Percentiles rank a stretch among this genome's conserved stretches.
phyloP scores from a whole-genome alignment of 768 basidiomycete species.

The Leccinum fibrillosum region DNA sequence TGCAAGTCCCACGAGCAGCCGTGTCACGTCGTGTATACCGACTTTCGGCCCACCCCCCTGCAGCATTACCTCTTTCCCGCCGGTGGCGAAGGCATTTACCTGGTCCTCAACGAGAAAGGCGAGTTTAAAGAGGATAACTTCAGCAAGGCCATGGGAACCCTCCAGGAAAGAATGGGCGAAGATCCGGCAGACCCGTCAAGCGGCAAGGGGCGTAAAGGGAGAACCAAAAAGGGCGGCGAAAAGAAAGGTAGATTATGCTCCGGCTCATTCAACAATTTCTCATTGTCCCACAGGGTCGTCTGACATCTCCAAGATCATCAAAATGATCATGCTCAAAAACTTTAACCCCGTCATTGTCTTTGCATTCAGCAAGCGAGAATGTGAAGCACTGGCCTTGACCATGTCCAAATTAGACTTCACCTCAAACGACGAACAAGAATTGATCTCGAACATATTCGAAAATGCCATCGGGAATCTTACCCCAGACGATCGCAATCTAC shows the following conservation, averaged over 20 bases:
- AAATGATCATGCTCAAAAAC: conserved; percentile 97
- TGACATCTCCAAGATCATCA: conserved; percentile 96
- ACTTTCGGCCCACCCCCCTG: conserved; percentile 96
- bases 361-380: conserved; percentile 97
- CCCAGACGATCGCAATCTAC: conserved; percentile 81
- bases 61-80: conserved; percentile 98
- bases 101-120: conserved; percentile 98
- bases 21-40: conserved; percentile 98
- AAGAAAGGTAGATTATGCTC: conserved; percentile 66
- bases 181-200: conserved; percentile 85
- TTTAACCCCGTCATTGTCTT: conserved; percentile 99
- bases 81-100: conserved; percentile 94
- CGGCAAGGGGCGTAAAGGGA: conserved; percentile 89
- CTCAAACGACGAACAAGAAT: conserved; percentile 84
- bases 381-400: conserved; percentile 86
- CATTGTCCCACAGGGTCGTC: conserved; percentile 58
- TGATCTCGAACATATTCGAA: conserved; percentile 84
- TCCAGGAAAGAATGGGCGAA: conserved; percentile 81
- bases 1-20: conserved; percentile 96
- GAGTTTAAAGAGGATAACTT: conserved; percentile 98
- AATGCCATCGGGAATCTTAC: conserved; percentile 92
- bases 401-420: conserved; percentile 98
- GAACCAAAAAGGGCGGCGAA: conserved; percentile 88
- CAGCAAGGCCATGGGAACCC: conserved; percentile 93
- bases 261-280: not conserved